Evolutionary conservation across 148 eudicot genomes (phyloP), one percentile per base, ranked within the genome.

Genomic region (Nepenthes gracilis): DNA sequence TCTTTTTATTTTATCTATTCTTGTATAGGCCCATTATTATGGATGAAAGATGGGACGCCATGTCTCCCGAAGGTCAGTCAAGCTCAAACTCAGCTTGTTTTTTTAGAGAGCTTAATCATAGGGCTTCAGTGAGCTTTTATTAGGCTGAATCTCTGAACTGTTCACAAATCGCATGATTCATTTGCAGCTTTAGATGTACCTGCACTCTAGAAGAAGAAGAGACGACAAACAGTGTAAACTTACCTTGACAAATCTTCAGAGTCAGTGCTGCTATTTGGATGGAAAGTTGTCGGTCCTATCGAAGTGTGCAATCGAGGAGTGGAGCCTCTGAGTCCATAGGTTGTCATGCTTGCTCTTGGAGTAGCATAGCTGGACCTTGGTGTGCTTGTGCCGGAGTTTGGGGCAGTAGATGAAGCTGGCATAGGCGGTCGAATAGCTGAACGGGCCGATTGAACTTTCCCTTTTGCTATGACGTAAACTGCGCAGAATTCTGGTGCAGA

Each of bases 401-500:
- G 23, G 5, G 60, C 43, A 37, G 4, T 51, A 6, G 54, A 1
- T 15, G 62, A 32, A 15, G 64, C 60, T 33, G 63, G 34, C 60
- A 55, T 69, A 33, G 58, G 47, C 37, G 68, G 57, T 13, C 73
- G 66, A 34, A 47, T 82, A 23, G 77, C 75, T 48, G 82, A 12
- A n/a, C 79, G 76, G 47, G 64, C 13, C 11, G 72, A 69, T 51
- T 65, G 75, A 47, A 71, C 75, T 70, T 72, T 83, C 58, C 72
- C 81, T 78, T 75, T 88, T 5, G 78, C 66, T 58, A 80, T 68
- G 6, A 72, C 84, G 35, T 80, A 75, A 9, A 87, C 77, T 11
- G 90, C 64, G 63, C 90, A 84, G 36, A 68, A 80, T 12, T 77
- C 77, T 33, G 90, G 90, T 64, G 78, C 95, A 45, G 54, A 51